These are phyloP conservation scores for Penicillium cinerascens DNA, from an alignment of 495 filamentous ascomycete species.

Conservation along the genomic window DNA sequence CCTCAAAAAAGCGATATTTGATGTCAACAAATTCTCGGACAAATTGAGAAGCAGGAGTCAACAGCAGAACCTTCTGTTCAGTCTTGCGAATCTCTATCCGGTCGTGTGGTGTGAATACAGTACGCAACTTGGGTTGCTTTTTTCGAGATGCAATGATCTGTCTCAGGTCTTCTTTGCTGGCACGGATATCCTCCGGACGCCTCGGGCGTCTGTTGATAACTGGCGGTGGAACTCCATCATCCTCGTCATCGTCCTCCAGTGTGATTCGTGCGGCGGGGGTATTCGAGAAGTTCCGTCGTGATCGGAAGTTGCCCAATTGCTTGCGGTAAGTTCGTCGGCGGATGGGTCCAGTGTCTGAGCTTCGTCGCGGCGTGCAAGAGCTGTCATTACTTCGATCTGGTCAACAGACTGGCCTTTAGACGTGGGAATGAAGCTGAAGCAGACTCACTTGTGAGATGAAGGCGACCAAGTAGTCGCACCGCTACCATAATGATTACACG, in stretches of 20 bases:
- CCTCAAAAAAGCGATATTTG: constrained; percentile 4
- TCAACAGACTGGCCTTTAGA: not conserved
- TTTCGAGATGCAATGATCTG: constrained; percentile 9
- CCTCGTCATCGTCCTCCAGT: constrained; percentile 14
- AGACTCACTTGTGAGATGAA: not conserved
- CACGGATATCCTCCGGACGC: not conserved
- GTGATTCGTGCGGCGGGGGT: constrained; percentile 3
- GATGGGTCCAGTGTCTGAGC: not conserved
- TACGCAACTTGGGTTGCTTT: not conserved
- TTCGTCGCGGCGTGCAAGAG: not conserved
- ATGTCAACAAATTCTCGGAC: not conserved
- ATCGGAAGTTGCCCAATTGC: not conserved
- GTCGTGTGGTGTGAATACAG: not conserved
- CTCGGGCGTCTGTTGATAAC: not conserved
- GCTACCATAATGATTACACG: not conserved
- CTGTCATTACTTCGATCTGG: not conserved
- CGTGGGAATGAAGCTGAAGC: no score
- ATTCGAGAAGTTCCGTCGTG: constrained; percentile 5
- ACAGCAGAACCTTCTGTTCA: not conserved
- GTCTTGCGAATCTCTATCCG: constrained; percentile 3
- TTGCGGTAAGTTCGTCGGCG: not conserved
- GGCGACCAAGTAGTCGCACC: not conserved
- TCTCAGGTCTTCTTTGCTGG: not conserved
- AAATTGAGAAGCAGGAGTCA: not conserved
- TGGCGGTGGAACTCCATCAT: not conserved